Percentiles rank a stretch among this genome's conserved stretches.
phyloP scores from a whole-genome alignment of 2,329 filamentous ascomycete species.

The Didymella keratinophila region DNA sequence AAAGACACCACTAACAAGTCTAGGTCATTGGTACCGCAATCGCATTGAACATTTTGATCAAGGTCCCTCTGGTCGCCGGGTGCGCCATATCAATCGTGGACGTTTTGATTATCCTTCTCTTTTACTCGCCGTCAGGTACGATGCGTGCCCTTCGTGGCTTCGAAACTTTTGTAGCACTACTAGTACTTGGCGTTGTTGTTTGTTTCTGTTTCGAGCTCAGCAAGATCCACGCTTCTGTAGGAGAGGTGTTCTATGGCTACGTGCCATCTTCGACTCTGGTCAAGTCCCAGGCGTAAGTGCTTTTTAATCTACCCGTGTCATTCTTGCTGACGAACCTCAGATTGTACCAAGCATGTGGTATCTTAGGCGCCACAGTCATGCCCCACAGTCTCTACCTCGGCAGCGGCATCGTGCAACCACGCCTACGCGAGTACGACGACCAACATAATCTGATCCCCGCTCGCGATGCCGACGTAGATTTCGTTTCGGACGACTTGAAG shows the following conservation, averaged over 20 bases:
- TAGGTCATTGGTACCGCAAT: conserved; percentile 65
- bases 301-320: neutral
- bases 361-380: conserved; percentile 76
- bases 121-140: conserved; percentile 62
- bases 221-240: conserved; percentile 59
- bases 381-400: conserved; percentile 67
- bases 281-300: conserved; percentile 57
- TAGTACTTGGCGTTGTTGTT: conserved; percentile 64
- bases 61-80: conserved; percentile 63
- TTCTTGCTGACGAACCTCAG: conserved; percentile 37
- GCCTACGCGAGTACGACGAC: conserved; percentile 50
- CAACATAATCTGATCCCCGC: conserved; percentile 14
- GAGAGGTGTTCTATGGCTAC: conserved; percentile 63
- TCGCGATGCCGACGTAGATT: conserved; percentile 23
- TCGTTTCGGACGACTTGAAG: conserved; percentile 53
- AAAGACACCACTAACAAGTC: conserved; percentile 8
- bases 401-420: conserved; percentile 63
- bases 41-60: conserved; percentile 62
- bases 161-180: conserved; percentile 62
- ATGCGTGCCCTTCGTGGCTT: conserved; percentile 62
- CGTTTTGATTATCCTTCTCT: conserved; percentile 64
- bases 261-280: conserved; percentile 63
- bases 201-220: conserved; percentile 66
- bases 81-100: conserved; percentile 66
- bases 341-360: conserved; percentile 72